A percentile compares a stretch with the other conserved stretches of the same genome.
Conservation (phyloP, 257 asterid genomes). For the Agastache rugosa region DNA sequence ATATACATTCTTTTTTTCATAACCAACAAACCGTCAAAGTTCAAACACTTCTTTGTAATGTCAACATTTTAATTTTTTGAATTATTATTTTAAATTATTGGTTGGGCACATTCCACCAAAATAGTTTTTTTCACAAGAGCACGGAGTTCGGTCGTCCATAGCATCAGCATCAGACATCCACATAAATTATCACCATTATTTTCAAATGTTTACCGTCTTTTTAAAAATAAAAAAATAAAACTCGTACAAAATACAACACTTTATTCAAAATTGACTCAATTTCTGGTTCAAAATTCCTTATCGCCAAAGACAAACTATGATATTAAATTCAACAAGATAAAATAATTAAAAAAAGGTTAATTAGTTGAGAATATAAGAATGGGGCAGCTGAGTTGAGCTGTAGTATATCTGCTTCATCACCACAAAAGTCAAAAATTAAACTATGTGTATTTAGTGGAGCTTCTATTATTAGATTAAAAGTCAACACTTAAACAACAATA, state of each 20-base stretch:
- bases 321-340: background rate
- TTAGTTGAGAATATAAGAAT: background rate
- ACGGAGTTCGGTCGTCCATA: background rate
- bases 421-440: constrained; percentile 35
- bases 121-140: constrained; percentile 17
- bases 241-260: constrained; percentile 3
- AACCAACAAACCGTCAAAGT: constrained; percentile 1
- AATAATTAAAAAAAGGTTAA: background rate
- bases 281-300: background rate
- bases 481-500: constrained; percentile 32
- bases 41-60: constrained; percentile 21
- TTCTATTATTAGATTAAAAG: constrained; percentile 24
- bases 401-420: constrained; percentile 8
- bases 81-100: background rate
- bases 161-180: constrained; percentile 23
- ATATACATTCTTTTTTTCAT: background rate
- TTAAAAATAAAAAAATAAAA: background rate
- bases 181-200: constrained; percentile 1
- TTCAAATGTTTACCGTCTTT: background rate
- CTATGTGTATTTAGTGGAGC: constrained; percentile 34
- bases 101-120: constrained; percentile 4
- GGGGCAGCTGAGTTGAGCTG: constrained; percentile 25
- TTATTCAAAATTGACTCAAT: background rate
- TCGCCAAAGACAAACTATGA: background rate
- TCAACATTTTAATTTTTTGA: constrained; percentile 14